Evolutionary conservation across 495 filamentous ascomycete genomes (phyloP).

Genomic region (Penicillium samsonianum): DNA sequence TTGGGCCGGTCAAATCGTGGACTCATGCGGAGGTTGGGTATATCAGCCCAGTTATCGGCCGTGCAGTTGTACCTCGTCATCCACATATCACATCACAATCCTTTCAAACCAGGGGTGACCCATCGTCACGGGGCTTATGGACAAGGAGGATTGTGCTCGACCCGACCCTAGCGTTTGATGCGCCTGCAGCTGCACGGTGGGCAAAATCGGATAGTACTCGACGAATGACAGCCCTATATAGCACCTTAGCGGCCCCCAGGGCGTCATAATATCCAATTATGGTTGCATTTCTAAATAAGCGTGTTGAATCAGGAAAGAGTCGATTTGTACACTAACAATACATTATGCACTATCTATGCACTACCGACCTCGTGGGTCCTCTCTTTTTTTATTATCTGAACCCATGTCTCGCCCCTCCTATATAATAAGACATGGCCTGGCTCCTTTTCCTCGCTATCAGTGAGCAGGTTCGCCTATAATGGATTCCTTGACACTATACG

Average conservation of each 20-base stretch:
- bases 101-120: neutral
- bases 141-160: neutral
- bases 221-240: constrained; percentile 2
- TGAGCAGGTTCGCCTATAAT: constrained; percentile 8
- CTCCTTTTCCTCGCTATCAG: neutral
- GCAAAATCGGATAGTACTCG: neutral
- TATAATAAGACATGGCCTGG: neutral
- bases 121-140: neutral
- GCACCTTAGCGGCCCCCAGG: neutral
- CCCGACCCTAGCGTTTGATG: neutral
- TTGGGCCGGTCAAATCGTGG: neutral
- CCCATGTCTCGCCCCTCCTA: neutral
- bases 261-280: neutral
- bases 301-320: constrained; percentile 1
- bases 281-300: neutral
- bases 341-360: neutral
- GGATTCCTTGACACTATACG: constrained; percentile 10
- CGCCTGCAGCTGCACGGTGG: constrained; percentile 7
- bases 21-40: neutral
- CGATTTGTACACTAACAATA: neutral
- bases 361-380: neutral
- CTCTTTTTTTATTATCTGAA: neutral
- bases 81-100: constrained; percentile 2
- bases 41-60: neutral
- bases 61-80: constrained; percentile 1